Percentiles rank a stretch among this genome's conserved stretches.
Conservation (phyloP, 169 alveolate species). For the Fabrea salina region DNA sequence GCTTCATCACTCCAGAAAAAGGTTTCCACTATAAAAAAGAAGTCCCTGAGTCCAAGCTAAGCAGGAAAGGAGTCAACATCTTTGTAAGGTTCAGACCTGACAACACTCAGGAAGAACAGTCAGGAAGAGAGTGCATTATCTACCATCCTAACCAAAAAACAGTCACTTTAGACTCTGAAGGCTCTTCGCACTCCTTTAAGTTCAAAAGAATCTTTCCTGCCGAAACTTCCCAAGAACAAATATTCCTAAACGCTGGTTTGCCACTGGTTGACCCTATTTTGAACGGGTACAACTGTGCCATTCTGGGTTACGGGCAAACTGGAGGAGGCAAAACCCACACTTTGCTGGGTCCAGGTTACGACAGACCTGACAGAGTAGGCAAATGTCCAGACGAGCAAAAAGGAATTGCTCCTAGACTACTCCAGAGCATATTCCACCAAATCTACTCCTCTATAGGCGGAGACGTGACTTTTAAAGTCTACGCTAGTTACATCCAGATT, state of each 20-base stretch:
- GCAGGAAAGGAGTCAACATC: conserved; percentile 19
- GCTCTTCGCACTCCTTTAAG: neutral
- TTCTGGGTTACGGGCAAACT: conserved; percentile 68
- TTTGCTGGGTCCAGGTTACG: conserved; percentile 49
- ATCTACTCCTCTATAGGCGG: neutral
- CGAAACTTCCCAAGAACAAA: conserved; percentile 24
- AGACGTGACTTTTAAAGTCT: neutral
- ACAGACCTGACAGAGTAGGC: neutral
- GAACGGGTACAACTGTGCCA: conserved; percentile 58
- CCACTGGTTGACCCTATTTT: conserved; percentile 29
- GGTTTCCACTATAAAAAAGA: no score
- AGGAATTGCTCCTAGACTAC: conserved; percentile 30
- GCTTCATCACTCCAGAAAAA: no score
- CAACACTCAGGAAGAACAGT: conserved; percentile 1
- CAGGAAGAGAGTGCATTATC: neutral
- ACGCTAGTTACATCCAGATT: conserved; percentile 41
- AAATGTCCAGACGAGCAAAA: neutral
- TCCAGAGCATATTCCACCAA: conserved; percentile 6
- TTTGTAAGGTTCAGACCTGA: conserved; percentile 30
- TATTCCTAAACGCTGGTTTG: neutral
- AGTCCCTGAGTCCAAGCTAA: neutral
- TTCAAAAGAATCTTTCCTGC: conserved; percentile 21
- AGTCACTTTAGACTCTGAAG: neutral
- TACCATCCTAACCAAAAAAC: neutral
- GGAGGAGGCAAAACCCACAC: conserved; percentile 75